phyloP scores from a whole-genome alignment of 192 early-diverging fungal species.

The Gamsiella multidivaricata region DNA sequence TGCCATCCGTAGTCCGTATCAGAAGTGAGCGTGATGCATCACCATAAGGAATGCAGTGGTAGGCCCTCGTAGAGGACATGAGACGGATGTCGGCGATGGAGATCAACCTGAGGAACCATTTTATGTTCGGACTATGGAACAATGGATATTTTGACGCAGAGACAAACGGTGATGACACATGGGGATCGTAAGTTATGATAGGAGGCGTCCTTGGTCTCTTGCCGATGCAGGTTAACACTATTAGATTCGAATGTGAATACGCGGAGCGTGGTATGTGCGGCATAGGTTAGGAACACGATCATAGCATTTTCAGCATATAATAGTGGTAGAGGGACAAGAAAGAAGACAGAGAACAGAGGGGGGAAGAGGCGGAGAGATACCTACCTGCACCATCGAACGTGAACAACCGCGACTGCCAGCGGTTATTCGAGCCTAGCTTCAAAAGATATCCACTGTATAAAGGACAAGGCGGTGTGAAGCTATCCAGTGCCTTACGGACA shows the following conservation, averaged over 20 bases:
- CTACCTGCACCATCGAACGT: constrained; percentile 46
- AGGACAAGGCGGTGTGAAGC: constrained; percentile 10
- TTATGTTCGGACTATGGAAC: constrained; percentile 27
- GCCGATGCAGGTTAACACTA: constrained; percentile 33
- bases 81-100: constrained; percentile 25
- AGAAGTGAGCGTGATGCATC: constrained; percentile 11
- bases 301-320: too few relatives aligned
- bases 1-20: constrained; percentile 25
- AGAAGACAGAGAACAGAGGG: constrained; percentile 1
- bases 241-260: background rate
- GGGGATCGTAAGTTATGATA: constrained; percentile 34
- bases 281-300: too few relatives aligned
- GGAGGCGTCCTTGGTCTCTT: constrained; percentile 11
- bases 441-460: constrained; percentile 34
- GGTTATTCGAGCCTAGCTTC: constrained; percentile 34
- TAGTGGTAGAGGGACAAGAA: too few relatives aligned
- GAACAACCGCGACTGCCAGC: constrained; percentile 49
- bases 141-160: background rate
- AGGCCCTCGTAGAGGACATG: background rate
- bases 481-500: constrained; percentile 1
- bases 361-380: background rate
- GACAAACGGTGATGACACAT: constrained; percentile 44
- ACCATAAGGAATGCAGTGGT: constrained; percentile 20
- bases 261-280: too few relatives aligned
- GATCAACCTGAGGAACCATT: constrained; percentile 26